Base-by-base conservation (phyloP, 768 basidiomycete genomes). In the Grammothele lineata region DNA sequence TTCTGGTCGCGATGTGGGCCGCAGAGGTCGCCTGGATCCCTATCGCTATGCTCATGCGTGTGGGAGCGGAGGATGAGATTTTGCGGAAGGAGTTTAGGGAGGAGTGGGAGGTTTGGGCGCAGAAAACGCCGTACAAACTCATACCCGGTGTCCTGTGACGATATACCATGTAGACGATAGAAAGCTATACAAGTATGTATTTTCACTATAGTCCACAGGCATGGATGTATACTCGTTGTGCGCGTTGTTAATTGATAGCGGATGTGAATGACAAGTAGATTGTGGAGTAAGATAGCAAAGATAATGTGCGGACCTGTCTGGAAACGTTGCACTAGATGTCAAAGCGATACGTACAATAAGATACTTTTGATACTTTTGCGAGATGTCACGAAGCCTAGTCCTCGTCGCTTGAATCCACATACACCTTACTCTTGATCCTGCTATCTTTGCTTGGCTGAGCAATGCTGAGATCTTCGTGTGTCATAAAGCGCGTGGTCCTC, bases 331-430 rank as follows among this genome's bases (percentile, higher is more conserved):
- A n/a, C n/a, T n/a, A n/a, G n/a, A n/a, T n/a, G n/a, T n/a, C n/a
- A n/a, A n/a, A n/a, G n/a, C n/a, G n/a, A n/a, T n/a, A n/a, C n/a
- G n/a, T n/a, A n/a, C n/a, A n/a, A n/a, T 41, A 41, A 19, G 26
- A 15, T 41, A 41, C 40, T 41, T 41, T 41, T 41, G 25, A 41
- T 27, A 21, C 40, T n/a, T n/a, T n/a, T n/a, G 23, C 23, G 3
- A 2, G 25, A 6, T 3, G 23, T 17, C 1, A 2, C 8, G 6
- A 21, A 15, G 9, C 30, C 37, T 46, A 57, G 25, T 60, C 58
- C 37, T 57, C 59, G 33, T 61, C 59, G 4, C n/a, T n/a, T n/a
- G n/a, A n/a, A n/a, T 47, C 17, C 4, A 61, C 44, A 35, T 57
- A 58, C 24, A 50, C 53, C 4, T 30, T 26, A 37, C 57, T 59